Percentiles rank a stretch among this genome's conserved stretches.
phyloP scores from a whole-genome alignment of 352 stramenopile species.

The Pythium monospermum region DNA sequence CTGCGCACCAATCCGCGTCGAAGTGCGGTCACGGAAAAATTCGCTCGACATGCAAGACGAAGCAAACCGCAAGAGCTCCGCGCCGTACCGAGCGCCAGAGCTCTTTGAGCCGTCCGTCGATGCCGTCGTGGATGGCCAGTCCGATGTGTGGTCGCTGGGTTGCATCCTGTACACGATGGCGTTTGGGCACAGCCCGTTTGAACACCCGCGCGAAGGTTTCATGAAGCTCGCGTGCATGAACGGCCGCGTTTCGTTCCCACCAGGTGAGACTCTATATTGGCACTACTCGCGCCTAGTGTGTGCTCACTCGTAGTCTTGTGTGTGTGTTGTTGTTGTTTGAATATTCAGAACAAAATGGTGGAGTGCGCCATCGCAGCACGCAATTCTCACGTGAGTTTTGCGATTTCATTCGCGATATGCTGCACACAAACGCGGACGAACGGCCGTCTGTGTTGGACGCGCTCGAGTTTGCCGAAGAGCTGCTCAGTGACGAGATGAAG shows the following conservation, averaged over 20 bases:
- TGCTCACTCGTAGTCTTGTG: not conserved
- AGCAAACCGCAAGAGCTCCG: slow-evolving; percentile 76
- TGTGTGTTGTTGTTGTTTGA: not conserved
- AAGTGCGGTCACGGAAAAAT: slow-evolving; percentile 62
- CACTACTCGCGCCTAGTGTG: not conserved
- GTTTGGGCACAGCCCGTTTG: slow-evolving; percentile 78
- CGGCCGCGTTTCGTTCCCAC: slow-evolving; percentile 67
- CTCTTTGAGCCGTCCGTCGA: slow-evolving; percentile 75
- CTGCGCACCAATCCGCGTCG: slow-evolving; percentile 60
- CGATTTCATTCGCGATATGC: slow-evolving; percentile 86
- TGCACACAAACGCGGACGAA: slow-evolving; percentile 78
- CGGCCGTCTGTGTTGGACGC: slow-evolving; percentile 72
- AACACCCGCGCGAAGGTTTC: slow-evolving; percentile 75
- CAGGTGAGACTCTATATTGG: slow-evolving; percentile 28
- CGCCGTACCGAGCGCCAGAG: slow-evolving; percentile 78
- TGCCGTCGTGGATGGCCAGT: slow-evolving; percentile 65
- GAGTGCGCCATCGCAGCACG: slow-evolving; percentile 56
- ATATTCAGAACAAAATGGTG: slow-evolving; percentile 49
- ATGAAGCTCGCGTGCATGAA: slow-evolving; percentile 83
- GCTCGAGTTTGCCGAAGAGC: slow-evolving; percentile 76
- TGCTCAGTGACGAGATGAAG: slow-evolving; percentile 64
- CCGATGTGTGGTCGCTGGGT: slow-evolving; percentile 80
- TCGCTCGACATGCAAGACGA: slow-evolving; percentile 79
- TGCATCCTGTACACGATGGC: slow-evolving; percentile 86
- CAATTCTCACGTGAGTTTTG: slow-evolving; percentile 78